Conservation (phyloP, 1,284 basidiomycete species). For the Rhizoctonia solani region DNA sequence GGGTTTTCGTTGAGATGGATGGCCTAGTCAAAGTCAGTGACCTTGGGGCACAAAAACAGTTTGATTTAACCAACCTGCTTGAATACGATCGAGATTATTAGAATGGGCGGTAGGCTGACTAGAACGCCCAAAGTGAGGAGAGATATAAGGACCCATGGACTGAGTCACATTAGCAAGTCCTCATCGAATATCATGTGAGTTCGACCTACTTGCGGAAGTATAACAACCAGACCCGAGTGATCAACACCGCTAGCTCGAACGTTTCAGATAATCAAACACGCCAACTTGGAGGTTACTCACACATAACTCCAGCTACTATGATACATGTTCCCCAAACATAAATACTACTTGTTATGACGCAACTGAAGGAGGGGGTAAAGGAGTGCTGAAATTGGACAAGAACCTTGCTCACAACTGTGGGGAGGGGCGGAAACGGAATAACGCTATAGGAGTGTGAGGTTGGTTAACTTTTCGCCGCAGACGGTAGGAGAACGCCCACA, state of each 20-base stretch:
- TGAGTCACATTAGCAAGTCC: not conserved
- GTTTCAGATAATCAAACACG: not conserved
- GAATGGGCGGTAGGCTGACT: not conserved
- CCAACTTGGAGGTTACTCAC: not conserved
- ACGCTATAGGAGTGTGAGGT: not conserved
- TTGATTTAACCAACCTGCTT: not conserved
- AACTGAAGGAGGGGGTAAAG: not conserved
- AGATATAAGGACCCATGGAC: not conserved
- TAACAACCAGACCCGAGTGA: not conserved
- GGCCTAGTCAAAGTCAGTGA: not conserved
- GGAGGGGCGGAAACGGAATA: not conserved
- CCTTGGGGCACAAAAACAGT: not conserved
- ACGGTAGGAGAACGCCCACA: not conserved
- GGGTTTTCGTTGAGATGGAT: not conserved
- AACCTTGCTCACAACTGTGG: not conserved
- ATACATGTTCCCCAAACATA: not conserved
- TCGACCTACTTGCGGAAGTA: not conserved
- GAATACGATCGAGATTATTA: not conserved
- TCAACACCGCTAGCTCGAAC: not conserved
- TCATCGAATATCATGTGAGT: not conserved
- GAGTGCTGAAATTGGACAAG: not conserved
- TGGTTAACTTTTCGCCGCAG: not conserved
- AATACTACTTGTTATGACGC: not conserved
- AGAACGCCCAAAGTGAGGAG: not conserved
- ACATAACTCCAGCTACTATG: not conserved